Percentiles rank a stretch among this genome's conserved stretches.
phyloP scores from a whole-genome alignment of 192 early-diverging fungal genomes.

The Linderina pennispora region DNA sequence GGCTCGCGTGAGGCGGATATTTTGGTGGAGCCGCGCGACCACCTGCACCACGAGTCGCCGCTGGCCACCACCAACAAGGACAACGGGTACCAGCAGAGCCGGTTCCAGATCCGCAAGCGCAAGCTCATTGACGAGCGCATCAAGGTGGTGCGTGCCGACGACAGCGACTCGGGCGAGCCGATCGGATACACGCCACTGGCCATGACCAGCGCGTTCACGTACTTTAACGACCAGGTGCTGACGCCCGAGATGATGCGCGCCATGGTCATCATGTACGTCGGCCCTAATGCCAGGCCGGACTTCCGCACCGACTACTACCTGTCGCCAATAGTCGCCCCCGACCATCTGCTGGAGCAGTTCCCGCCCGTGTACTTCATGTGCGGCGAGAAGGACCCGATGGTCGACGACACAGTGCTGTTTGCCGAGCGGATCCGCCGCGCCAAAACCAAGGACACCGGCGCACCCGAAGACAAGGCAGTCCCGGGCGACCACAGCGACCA shows the following conservation, averaged over 20 bases:
- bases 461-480: background rate
- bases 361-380: slow-evolving; percentile 87
- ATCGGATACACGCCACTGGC: slow-evolving; percentile 48
- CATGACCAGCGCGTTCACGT: slow-evolving; percentile 69
- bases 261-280: slow-evolving; percentile 78
- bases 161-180: background rate
- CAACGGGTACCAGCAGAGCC: slow-evolving; percentile 24
- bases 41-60: slow-evolving; percentile 62
- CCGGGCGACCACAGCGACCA: background rate
- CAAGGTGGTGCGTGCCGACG: slow-evolving; percentile 11
- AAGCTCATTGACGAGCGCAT: slow-evolving; percentile 28
- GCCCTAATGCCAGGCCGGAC: slow-evolving; percentile 69
- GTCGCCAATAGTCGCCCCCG: slow-evolving; percentile 79
- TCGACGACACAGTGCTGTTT: slow-evolving; percentile 94
- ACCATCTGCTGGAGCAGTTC: slow-evolving; percentile 79
- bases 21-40: slow-evolving; percentile 56
- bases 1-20: slow-evolving; percentile 4
- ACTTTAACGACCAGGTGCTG: slow-evolving; percentile 84
- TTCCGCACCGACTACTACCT: slow-evolving; percentile 80
- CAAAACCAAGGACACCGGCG: slow-evolving; percentile 46
- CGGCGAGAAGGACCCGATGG: slow-evolving; percentile 95
- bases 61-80: slow-evolving; percentile 39
- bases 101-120: background rate
- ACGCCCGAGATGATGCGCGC: slow-evolving; percentile 68
- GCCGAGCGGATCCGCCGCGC: slow-evolving; percentile 80